Evolutionary conservation across 768 basidiomycete species (phyloP).

Genomic region (Trametes meyenii): DNA sequence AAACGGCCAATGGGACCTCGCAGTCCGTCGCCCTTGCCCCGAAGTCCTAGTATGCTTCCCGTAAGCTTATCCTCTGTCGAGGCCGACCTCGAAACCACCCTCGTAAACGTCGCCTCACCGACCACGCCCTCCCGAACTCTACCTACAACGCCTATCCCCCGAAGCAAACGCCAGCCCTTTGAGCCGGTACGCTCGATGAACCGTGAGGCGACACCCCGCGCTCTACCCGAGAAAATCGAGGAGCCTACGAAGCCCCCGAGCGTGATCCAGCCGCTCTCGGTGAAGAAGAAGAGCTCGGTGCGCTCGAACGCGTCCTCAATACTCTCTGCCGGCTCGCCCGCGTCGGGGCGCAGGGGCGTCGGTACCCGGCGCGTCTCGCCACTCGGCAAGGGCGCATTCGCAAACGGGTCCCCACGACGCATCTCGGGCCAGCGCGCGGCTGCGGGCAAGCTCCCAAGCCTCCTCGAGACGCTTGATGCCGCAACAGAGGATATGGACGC

Average conservation of each 20-base stretch:
- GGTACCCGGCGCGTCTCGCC: conserved; percentile 46
- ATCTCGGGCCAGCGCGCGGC: conserved; percentile 22
- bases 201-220: conserved; percentile 53
- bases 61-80: conserved; percentile 43
- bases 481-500: conserved; percentile 21
- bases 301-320: conserved; percentile 40
- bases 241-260: conserved; percentile 40
- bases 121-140: conserved; percentile 29
- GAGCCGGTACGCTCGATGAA: conserved; percentile 47
- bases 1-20: conserved; percentile 75
- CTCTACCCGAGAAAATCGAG: conserved; percentile 30
- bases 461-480: conserved; percentile 12
- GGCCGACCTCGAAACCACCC: conserved; percentile 43
- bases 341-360: conserved; percentile 34
- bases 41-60: conserved; percentile 37
- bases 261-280: conserved; percentile 74
- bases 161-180: conserved; percentile 73
- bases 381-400: conserved; percentile 32
- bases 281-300: conserved; percentile 81
- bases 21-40: conserved; percentile 70
- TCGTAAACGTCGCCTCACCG: conserved; percentile 31
- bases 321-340: conserved; percentile 31
- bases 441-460: conserved; percentile 4
- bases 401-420: conserved; percentile 26
- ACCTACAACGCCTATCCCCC: conserved; percentile 53